These are phyloP conservation scores for Gnomoniopsis smithogilvyi DNA, from an alignment of 2,329 filamentous ascomycete species.

Conservation along the genomic window DNA sequence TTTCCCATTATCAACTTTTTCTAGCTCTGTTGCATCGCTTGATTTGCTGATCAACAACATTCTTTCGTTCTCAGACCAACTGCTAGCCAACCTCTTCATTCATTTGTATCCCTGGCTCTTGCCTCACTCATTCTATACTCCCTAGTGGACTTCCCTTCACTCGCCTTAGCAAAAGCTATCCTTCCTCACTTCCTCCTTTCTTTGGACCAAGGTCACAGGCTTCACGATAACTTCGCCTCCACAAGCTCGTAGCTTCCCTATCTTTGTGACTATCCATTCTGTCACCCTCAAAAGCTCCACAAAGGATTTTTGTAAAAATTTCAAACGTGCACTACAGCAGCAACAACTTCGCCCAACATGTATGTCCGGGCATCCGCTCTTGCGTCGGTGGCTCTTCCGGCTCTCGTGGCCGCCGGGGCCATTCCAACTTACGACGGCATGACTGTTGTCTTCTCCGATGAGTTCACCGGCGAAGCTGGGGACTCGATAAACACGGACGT, in stretches of 20 bases:
- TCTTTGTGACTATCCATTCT: too few species aligned
- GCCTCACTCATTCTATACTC: background rate
- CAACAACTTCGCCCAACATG: slow-evolving; percentile 7
- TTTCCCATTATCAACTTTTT: background rate
- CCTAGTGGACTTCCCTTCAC: background rate
- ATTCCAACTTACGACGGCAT: slow-evolving; percentile 38
- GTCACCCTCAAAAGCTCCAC: background rate
- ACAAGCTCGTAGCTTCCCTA: too few species aligned
- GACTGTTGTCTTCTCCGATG: slow-evolving; percentile 39
- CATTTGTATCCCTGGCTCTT: background rate
- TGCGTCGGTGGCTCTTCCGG: slow-evolving; percentile 24
- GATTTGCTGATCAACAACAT: slow-evolving; percentile 13
- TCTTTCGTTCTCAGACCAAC: slow-evolving; percentile 9
- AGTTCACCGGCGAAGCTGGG: slow-evolving; percentile 37
- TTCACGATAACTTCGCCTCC: too few species aligned
- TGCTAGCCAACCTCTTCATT: background rate
- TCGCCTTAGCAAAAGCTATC: background rate
- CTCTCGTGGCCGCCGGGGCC: slow-evolving; percentile 32
- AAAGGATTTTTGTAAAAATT: background rate
- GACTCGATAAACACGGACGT: slow-evolving; percentile 29
- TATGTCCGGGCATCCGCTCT: slow-evolving; percentile 22
- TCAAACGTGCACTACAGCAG: background rate
- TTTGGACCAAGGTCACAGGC: background rate
- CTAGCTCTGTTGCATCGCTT: slow-evolving; percentile 6
- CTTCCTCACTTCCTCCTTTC: background rate